Percentiles rank a stretch among this genome's conserved stretches.
Evolutionary conservation across 805 yeast genomes (phyloP).

Genomic region (Saturnispora kantuleensis): DNA sequence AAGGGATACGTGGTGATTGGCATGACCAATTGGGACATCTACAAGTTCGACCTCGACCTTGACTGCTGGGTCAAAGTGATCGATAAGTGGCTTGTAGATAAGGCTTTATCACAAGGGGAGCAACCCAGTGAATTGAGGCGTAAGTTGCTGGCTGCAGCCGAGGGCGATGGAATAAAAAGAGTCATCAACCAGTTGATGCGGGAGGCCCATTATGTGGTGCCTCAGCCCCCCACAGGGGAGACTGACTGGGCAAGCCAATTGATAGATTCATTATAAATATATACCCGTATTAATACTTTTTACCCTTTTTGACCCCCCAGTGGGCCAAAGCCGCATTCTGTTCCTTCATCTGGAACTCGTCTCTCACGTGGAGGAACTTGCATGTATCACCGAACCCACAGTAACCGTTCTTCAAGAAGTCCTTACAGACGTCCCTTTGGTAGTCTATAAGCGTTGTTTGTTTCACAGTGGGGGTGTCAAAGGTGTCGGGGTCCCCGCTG

Average conservation of each 20-base stretch:
- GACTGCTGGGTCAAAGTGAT: conserved; percentile 38
- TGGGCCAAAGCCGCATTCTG: conserved; percentile 43
- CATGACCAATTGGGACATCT: conserved; percentile 14
- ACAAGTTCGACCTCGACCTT: conserved; percentile 32
- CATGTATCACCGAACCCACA: conserved; percentile 98
- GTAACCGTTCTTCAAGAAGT: conserved; percentile 80
- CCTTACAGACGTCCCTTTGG: conserved; percentile 92
- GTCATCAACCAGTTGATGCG: too few species aligned
- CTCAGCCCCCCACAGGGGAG: too few species aligned
- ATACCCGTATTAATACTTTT: conserved; percentile 3
- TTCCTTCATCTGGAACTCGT: conserved; percentile 47
- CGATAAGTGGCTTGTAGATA: conserved; percentile 28
- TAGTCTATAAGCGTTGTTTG: conserved; percentile 70
- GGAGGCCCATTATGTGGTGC: too few species aligned
- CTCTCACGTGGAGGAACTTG: conserved; percentile 86
- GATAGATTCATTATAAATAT: not conserved
- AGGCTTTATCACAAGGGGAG: too few species aligned
- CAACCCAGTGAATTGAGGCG: too few species aligned
- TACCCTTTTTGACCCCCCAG: conserved; percentile 34
- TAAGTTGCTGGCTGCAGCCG: too few species aligned
- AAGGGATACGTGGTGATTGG: not conserved
- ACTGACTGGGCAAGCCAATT: not conserved
- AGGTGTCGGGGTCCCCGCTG: not conserved
- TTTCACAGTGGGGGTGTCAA: conserved; percentile 26
- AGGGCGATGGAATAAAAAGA: too few species aligned